Base-by-base conservation (phyloP, 202 grass and related monocot species). In the Setaria italica region DNA sequence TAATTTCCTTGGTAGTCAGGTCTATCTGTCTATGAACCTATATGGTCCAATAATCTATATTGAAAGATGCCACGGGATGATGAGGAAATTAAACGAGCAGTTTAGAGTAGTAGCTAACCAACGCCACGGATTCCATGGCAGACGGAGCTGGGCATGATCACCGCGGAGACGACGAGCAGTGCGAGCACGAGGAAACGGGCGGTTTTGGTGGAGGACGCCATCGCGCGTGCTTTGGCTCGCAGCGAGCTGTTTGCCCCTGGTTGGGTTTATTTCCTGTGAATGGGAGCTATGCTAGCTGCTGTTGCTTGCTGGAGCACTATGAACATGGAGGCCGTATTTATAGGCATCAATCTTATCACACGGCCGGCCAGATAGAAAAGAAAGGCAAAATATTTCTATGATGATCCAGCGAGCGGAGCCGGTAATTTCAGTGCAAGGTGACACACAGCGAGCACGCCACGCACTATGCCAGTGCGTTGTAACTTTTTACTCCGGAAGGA, bases 111-210 rank as follows among this genome's bases (percentile, higher is more conserved):
- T 20, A 56, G 59, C 74, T 50, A 39, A 85, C 84, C 43, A 5
- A 3, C 2, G 17, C 0, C 41, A 4, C 14, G 58, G 39, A 65
- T 74, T 70, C 58, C 58, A 0, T 66, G 20, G 81, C 70, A 66
- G 33, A 84, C 46, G 13, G 82, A 75, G 65, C 74, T 5, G 41
- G 50, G 78, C 19, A 70, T 62, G 37, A 77, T n/a, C 55, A 57
- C 55, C 19, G 19, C 19, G 55, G 19, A 57, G 55, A 57, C 19
- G 55, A 57, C 55, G 55, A 57, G 7, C 16, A 57, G 19, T 2
- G 19, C 19, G 2, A 58, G 19, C 55, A n/a, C 55, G 55, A 58
- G 55, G 55, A 58, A 9, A 21, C 19, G 55, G 19, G 19, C 55
- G 55, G 55, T 8, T 21, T 58, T 58, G 55, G 55, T 58, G 55